phyloP scores from a whole-genome alignment of 345 rosid species.

The Corymbia maculata region DNA sequence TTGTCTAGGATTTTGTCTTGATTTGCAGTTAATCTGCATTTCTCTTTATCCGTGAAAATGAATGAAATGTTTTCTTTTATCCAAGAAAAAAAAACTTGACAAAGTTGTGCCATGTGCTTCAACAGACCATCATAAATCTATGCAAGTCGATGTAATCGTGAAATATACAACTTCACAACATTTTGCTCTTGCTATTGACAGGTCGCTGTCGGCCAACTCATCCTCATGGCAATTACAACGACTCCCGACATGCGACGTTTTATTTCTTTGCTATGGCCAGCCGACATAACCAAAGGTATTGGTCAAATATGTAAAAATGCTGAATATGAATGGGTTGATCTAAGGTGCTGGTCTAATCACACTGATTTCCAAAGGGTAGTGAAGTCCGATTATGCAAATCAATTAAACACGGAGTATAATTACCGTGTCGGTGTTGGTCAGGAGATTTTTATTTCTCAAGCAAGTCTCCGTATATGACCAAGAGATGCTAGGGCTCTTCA shows the following conservation, averaged over 20 bases:
- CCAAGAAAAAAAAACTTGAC: neutral
- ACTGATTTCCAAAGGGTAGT: neutral
- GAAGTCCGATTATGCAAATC: neutral
- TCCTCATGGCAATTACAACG: neutral
- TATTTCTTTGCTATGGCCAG: neutral
- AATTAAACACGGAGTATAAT: neutral
- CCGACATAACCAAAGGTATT: neutral
- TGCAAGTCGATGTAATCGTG: too few species aligned
- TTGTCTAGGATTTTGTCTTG: neutral
- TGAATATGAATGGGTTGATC: neutral
- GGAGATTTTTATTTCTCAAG: neutral
- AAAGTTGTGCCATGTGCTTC: neutral
- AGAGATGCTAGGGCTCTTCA: neutral
- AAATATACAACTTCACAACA: neutral
- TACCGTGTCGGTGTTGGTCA: neutral
- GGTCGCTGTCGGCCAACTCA: neutral
- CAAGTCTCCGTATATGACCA: neutral
- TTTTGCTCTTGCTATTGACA: neutral
- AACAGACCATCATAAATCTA: too few species aligned
- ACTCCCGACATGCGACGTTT: neutral
- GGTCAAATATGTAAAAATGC: neutral
- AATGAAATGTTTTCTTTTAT: neutral
- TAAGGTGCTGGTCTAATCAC: neutral
- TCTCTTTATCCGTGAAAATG: neutral
- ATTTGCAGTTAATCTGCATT: neutral